Conservation (phyloP, 2,329 filamentous ascomycete species). For the Teratosphaeria pseudoeucalypti region DNA sequence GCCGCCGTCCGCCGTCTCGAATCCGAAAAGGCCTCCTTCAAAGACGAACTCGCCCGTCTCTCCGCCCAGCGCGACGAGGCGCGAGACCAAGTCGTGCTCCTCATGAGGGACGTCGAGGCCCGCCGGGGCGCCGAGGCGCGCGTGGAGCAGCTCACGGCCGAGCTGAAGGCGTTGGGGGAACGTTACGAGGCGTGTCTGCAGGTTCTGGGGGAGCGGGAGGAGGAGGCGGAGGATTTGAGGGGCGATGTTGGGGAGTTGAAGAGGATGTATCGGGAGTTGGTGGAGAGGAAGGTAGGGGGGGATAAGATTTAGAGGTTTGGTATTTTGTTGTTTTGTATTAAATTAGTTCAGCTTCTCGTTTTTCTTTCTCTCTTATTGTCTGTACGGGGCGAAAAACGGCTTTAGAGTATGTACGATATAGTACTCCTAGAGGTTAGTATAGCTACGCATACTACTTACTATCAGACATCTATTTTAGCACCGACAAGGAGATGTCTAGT, state of each 20-base stretch:
- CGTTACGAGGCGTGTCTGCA: slow-evolving; percentile 87
- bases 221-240: slow-evolving; percentile 80
- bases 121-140: slow-evolving; percentile 50
- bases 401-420: too few species aligned
- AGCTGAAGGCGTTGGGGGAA: slow-evolving; percentile 58
- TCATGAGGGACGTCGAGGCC: slow-evolving; percentile 78
- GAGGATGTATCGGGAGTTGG: slow-evolving; percentile 87
- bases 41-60: slow-evolving; percentile 74
- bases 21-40: slow-evolving; percentile 77
- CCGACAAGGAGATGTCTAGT: too few species aligned
- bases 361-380: too few species aligned
- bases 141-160: slow-evolving; percentile 55
- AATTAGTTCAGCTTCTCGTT: too few species aligned
- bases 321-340: too few species aligned
- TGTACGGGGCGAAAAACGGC: too few species aligned
- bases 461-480: too few species aligned
- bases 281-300: slow-evolving; percentile 43
- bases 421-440: too few species aligned
- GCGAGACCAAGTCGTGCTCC: slow-evolving; percentile 73
- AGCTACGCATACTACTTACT: too few species aligned
- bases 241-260: slow-evolving; percentile 89
- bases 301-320: too few species aligned
- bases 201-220: slow-evolving; percentile 93
- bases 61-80: slow-evolving; percentile 84
- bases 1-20: slow-evolving; percentile 84